Conservation (phyloP, 768 basidiomycete genomes). For the Psilocybe sp. region DNA sequence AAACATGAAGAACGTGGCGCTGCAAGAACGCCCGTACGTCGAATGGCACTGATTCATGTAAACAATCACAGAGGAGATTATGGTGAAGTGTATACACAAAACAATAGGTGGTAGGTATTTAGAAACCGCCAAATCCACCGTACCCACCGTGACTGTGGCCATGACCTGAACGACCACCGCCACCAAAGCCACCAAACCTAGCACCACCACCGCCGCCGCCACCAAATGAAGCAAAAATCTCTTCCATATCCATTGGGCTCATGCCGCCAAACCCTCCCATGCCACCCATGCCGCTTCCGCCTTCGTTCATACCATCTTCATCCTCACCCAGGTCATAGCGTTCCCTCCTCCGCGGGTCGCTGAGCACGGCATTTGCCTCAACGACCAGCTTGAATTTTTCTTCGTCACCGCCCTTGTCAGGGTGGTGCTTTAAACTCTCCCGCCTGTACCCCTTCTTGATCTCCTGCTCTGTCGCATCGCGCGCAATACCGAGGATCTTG, state of each 20-base stretch:
- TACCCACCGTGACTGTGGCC: slow-evolving; percentile 13
- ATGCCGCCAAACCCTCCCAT: slow-evolving; percentile 43
- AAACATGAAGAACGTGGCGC: too few species aligned
- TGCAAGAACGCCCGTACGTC: too few species aligned
- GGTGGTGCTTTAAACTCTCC: slow-evolving; percentile 83
- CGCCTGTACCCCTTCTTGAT: slow-evolving; percentile 91
- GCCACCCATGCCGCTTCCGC: slow-evolving; percentile 39
- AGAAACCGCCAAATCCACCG: slow-evolving; percentile 1
- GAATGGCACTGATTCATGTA: too few species aligned
- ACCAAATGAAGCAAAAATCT: slow-evolving; percentile 64
- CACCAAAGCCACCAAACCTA: slow-evolving; percentile 26
- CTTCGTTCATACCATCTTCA: slow-evolving; percentile 60
- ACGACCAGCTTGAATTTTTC: slow-evolving; percentile 92
- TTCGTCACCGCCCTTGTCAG: slow-evolving; percentile 93
- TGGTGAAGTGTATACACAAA: too few species aligned
- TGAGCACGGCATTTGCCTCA: slow-evolving; percentile 81
- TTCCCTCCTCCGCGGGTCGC: slow-evolving; percentile 67
- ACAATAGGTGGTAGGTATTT: too few species aligned
- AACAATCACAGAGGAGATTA: too few species aligned
- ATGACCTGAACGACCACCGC: slow-evolving; percentile 17
- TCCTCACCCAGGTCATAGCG: slow-evolving; percentile 84
- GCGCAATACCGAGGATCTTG: slow-evolving; percentile 65
- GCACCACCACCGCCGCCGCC: slow-evolving; percentile 32
- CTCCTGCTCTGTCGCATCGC: slow-evolving; percentile 64
- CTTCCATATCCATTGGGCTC: slow-evolving; percentile 51